Base-by-base conservation (phyloP, 148 eudicot genomes). In the Nyssa sinensis region DNA sequence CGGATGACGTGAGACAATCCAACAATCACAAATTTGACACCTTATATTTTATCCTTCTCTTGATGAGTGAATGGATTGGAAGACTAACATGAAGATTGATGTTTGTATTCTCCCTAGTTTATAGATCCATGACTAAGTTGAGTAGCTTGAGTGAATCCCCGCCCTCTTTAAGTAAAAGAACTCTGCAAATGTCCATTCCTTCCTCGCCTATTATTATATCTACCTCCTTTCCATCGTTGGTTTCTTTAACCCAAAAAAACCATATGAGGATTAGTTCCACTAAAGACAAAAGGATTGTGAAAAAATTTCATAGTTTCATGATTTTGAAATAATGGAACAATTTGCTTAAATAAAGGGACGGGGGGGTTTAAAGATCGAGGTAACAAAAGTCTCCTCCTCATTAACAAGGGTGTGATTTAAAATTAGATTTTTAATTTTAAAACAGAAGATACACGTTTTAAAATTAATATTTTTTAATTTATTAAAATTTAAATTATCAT, bases 21-120 rank as follows among this genome's bases (percentile, higher is more conserved):
- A n/a, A n/a, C n/a, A n/a, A n/a, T n/a, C n/a, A 55, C 59, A 55
- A 4, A 55, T 55, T 55, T 55, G 59, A 55, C 59, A 55, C n/a
- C 11, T 2, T 7, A 55, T 5, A 5, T 17, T 14, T 0, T 0
- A 5, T 55, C 51, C 51, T 44, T 13, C 8, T 7, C 13, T 44
- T 44, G n/a, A n/a, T n/a, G n/a, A n/a, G n/a, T n/a, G n/a, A n/a
- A n/a, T n/a, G n/a, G n/a, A n/a, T n/a, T n/a, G n/a, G n/a, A n/a
- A n/a, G n/a, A n/a, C n/a, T n/a, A 11, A 37, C 9, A 37, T 37
- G 44, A 37, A 37, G 44, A 21, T 16, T 55, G n/a, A 21, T 55
- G n/a, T 21, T 55, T 55, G 16, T 16, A 55, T 5, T 55, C 0
- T 0, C 44, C 44, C 7, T n/a, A n/a, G n/a, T n/a, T n/a, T n/a